phyloP scores from a whole-genome alignment of 2,329 filamentous ascomycete genomes.

The Fusarium liriodendri region DNA sequence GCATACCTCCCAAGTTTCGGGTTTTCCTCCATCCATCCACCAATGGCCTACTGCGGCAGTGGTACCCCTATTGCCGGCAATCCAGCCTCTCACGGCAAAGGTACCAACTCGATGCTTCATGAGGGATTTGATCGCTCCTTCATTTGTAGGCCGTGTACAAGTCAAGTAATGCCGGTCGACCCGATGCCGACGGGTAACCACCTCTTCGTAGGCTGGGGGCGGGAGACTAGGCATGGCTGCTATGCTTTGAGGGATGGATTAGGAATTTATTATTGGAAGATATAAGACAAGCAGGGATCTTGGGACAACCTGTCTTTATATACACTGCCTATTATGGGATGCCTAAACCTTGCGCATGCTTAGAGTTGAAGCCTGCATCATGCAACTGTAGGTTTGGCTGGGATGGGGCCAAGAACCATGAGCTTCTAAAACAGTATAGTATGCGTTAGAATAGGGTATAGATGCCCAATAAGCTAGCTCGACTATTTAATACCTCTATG shows the following conservation, averaged over 20 bases:
- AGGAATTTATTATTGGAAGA: not conserved
- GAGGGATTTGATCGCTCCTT: not conserved
- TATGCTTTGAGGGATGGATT: not conserved
- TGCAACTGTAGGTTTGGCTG: not conserved
- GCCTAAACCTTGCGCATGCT: not conserved
- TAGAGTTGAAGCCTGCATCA: not conserved
- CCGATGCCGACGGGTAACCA: not conserved
- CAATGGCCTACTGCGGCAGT: not conserved
- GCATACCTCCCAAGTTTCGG: not conserved
- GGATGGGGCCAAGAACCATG: not conserved
- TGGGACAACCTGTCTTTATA: not conserved
- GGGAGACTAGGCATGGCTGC: not conserved
- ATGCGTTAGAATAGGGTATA: not conserved
- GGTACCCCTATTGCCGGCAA: not conserved
- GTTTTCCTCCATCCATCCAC: not conserved
- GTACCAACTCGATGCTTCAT: not conserved
- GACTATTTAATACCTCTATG: not conserved
- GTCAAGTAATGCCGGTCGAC: not conserved
- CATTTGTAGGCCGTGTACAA: not conserved
- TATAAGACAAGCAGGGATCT: accelerated
- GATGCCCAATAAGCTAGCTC: not conserved
- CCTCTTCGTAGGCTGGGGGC: not conserved
- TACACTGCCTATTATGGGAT: not conserved
- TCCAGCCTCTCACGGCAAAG: not conserved
- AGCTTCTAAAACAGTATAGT: not conserved